Evolutionary conservation across 2,329 filamentous ascomycete species (phyloP).

Genomic region (Exophiala aquamarina): DNA sequence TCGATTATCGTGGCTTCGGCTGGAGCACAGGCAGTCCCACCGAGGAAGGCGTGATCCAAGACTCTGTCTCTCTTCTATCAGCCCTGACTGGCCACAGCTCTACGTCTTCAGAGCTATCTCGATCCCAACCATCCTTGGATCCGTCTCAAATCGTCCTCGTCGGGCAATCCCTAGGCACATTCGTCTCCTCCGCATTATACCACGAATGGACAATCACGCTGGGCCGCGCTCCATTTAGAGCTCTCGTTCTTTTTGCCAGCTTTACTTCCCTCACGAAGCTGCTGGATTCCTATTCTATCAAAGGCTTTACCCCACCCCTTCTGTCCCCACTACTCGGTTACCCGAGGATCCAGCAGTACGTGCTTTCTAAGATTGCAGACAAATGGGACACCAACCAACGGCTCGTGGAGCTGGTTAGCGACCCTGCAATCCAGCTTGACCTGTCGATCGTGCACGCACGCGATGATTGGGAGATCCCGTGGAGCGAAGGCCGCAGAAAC

Average conservation of each 20-base stretch:
- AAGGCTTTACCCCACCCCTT: constrained; percentile 71
- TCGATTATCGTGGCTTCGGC: constrained; percentile 71
- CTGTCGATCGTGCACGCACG: constrained; percentile 76
- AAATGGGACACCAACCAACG: constrained; percentile 74
- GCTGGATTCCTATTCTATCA: constrained; percentile 73
- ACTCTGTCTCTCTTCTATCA: constrained; percentile 71
- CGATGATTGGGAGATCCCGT: constrained; percentile 81
- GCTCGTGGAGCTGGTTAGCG: constrained; percentile 57
- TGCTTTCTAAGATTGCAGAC: constrained; percentile 69
- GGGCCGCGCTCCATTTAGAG: constrained; percentile 66
- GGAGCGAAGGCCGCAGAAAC: constrained; percentile 46
- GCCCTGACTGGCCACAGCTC: constrained; percentile 49
- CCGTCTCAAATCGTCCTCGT: constrained; percentile 74
- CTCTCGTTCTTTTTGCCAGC: constrained; percentile 74
- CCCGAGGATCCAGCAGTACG: constrained; percentile 61
- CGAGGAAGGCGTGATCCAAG: constrained; percentile 77
- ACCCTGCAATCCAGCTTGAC: constrained; percentile 56
- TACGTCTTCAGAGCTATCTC: constrained; percentile 34
- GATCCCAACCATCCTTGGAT: constrained; percentile 50
- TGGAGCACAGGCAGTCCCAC: constrained; percentile 69
- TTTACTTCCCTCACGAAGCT: constrained; percentile 75
- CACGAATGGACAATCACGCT: constrained; percentile 51
- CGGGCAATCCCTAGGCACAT: constrained; percentile 87
- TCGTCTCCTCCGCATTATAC: constrained; percentile 70
- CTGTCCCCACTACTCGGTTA: constrained; percentile 72